Evolutionary conservation across 495 filamentous ascomycete genomes (phyloP), one percentile per base, ranked within the genome.

Genomic region (Endocarpon pusillum): DNA sequence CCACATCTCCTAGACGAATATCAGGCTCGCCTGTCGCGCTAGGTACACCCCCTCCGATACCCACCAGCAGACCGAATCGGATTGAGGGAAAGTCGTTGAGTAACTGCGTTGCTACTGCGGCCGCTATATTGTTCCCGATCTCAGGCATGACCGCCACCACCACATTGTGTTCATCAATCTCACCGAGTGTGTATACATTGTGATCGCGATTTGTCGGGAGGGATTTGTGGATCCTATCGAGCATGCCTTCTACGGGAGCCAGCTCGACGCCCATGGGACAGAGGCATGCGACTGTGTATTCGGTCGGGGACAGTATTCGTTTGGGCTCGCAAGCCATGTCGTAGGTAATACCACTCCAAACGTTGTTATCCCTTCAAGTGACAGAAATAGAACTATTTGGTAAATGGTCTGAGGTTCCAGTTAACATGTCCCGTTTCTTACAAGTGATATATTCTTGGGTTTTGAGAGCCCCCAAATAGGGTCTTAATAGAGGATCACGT

Each of bases 221-320:
- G 21, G 34, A 35, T 32, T 25, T 17, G 33, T 65, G 52, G 17
- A 47, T 35, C 36, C 56, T 44, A 24, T 71, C 62, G 2, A 70
- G 43, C 32, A 61, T 51, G 3, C 37, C 36, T 18, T 30, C 33
- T 1, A 55, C 64, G 1, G 64, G 64, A 4, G 55, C 46, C 15
- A 36, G 32, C 40, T 70, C 65, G 1, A 38, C 14, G 0, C 40
- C 23, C 2, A 68, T 37, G 0, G 63, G 57, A 35, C 48, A 60
- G 21, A 72, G 55, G 57, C 59, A 64, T 32, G 54, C 65, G 6
- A 73, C 48, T 2, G 49, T 61, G 40, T 67, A 72, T 17, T 38
- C 38, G n/a, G n/a, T n/a, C n/a, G n/a, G n/a, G n/a, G n/a, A n/a
- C n/a, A n/a, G n/a, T n/a, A n/a, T n/a, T n/a, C n/a, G n/a, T n/a